Evolutionary conservation across 495 filamentous ascomycete genomes (phyloP), one percentile per base, ranked within the genome.

Genomic region (Talaromyces stipitatus): DNA sequence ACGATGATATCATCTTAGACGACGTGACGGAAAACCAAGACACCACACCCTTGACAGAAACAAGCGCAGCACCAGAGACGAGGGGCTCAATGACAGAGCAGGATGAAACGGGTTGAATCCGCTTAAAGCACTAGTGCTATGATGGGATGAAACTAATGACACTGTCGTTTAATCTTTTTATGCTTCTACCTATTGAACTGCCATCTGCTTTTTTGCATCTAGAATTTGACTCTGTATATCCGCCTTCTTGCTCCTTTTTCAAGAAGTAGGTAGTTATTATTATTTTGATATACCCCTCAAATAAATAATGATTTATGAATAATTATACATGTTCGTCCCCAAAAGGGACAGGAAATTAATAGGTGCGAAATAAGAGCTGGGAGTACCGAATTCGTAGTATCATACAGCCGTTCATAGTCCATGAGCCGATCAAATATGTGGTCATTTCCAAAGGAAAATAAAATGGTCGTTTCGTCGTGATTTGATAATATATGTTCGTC

Each of bases 1-100:
- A 51, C n/a, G 48, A 30, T 18, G 48, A 51, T 11, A 51, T 51
- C 5, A 51, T 51, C 16, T 14, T 51, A 9, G 48, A 63, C 61
- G 14, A 50, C 56, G 57, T 56, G 27, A 57, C 54, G 51, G 26
- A 46, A 48, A 41, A 33, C 7, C 18, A 57, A 55, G 55, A 11
- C 18, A 27, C 48, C 5, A 30, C 16, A 18, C 12, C 48, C n/a
- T 7, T 20, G 2, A 52, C 36, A n/a, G 38, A 57, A 33, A 38
- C 61, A 58, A 59, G 43, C 5, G 12, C 59, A 56, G 12, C 57
- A 27, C 41, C 14, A 10, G 27, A 30, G 2, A 51, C 16, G 14
- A 26, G 30, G 7, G 24, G 11, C 20, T 20, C 48, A 12, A 51
- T 29, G 30, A 28, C 24, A 20, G n/a, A n/a, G n/a, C 48, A 53